phyloP scores from a whole-genome alignment of 179 eudicot species.

The Drosera spatulata region DNA sequence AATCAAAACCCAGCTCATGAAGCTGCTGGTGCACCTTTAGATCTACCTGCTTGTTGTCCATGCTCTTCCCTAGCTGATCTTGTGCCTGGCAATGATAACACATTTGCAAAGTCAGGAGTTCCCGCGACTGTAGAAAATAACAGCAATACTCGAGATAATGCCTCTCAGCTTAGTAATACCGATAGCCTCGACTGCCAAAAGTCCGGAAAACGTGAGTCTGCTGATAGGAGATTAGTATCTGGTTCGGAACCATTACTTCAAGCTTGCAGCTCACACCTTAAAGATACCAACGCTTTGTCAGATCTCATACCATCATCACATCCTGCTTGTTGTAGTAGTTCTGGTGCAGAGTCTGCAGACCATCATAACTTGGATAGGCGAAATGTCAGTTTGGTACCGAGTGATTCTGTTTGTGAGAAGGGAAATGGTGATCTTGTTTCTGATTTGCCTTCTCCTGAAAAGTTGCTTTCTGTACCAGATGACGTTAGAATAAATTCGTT shows the following conservation, averaged over 20 bases:
- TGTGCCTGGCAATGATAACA: conserved; percentile 12
- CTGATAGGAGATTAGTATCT: conserved; percentile 12
- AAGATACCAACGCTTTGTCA: neutral
- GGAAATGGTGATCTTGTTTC: conserved; percentile 15
- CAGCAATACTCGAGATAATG: conserved; percentile 6
- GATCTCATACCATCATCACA: neutral
- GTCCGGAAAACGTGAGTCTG: conserved; percentile 9
- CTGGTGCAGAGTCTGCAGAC: conserved; percentile 7
- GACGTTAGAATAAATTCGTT: conserved; percentile 19
- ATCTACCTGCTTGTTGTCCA: conserved; percentile 13
- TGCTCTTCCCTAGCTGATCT: conserved; percentile 17
- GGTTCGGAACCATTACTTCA: conserved; percentile 17
- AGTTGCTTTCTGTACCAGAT: conserved; percentile 35
- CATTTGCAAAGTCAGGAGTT: conserved; percentile 8
- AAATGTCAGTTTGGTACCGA: conserved; percentile 12
- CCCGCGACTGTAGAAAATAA: conserved; percentile 15
- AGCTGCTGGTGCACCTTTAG: neutral
- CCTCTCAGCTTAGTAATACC: conserved; percentile 13
- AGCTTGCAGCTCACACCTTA: conserved; percentile 18
- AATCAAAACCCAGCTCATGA: too few relatives aligned
- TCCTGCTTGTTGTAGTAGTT: conserved; percentile 15
- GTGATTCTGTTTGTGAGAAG: conserved; percentile 17
- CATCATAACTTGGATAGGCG: conserved; percentile 18
- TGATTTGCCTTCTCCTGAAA: conserved; percentile 54
- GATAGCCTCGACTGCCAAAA: conserved; percentile 15